These are phyloP conservation scores for Sanghuangporus weigelae DNA, from an alignment of 1,284 basidiomycete genomes.

Conservation along the genomic window DNA sequence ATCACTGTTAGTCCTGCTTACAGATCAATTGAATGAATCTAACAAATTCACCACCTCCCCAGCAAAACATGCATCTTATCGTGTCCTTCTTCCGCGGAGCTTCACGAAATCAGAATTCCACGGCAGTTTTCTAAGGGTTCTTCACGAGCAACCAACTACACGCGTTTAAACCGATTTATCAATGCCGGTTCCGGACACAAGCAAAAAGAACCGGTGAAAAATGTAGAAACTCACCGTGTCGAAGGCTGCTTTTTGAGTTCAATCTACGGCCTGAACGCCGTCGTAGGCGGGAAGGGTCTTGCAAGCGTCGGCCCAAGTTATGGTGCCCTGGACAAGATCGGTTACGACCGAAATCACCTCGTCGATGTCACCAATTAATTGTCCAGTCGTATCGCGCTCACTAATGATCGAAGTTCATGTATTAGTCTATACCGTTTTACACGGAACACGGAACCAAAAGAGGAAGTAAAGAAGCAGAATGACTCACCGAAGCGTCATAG, in stretches of 20 bases:
- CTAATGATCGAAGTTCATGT: conserved; percentile 33
- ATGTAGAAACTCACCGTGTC: neutral
- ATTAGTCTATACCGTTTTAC: neutral
- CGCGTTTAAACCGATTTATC: neutral
- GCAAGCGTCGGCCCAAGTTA: conserved; percentile 80
- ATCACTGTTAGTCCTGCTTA: neutral
- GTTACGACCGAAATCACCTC: conserved; percentile 81
- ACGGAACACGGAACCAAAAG: neutral
- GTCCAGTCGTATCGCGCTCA: conserved; percentile 92
- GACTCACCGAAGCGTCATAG: conserved; percentile 81
- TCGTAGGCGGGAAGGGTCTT: conserved; percentile 75
- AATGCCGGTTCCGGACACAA: neutral
- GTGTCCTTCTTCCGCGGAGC: neutral
- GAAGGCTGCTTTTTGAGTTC: neutral
- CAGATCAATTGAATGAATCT: neutral
- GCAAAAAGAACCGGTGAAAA: neutral
- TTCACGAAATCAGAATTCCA: neutral
- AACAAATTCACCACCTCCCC: neutral
- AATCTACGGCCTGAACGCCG: conserved; percentile 82
- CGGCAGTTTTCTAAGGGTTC: neutral
- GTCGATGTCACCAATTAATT: conserved; percentile 91
- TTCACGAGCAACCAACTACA: neutral
- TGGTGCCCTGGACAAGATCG: conserved; percentile 67
- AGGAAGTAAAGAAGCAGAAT: conserved; percentile 12
- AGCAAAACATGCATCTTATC: neutral